Conservation (phyloP, 1,284 basidiomycete genomes). For the Ceratobasidium sp. region DNA sequence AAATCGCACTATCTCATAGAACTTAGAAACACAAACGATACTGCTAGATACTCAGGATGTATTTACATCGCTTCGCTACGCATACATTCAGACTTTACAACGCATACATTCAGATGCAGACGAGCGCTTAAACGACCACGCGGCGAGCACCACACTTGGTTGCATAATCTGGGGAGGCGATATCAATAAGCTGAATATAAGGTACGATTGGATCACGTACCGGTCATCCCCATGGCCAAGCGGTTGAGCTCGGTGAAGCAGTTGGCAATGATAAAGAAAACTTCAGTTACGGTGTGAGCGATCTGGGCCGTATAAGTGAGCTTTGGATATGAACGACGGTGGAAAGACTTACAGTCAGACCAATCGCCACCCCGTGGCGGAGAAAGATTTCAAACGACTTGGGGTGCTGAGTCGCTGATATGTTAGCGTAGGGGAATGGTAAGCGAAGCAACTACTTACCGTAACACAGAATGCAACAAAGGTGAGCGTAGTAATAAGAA, state of each 20-base stretch:
- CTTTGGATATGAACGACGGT: not conserved
- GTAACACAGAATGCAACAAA: not conserved
- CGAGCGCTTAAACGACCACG: too few relatives aligned
- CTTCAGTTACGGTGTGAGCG: not conserved
- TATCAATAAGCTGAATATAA: too few relatives aligned
- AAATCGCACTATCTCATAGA: not conserved
- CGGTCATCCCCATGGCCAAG: not conserved
- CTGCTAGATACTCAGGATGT: not conserved
- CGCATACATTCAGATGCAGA: too few relatives aligned
- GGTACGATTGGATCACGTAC: too few relatives aligned
- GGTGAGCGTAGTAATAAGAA: not conserved
- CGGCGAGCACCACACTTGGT: too few relatives aligned
- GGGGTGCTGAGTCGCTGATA: conserved; percentile 1
- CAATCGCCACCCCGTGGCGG: not conserved
- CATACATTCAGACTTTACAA: too few relatives aligned
- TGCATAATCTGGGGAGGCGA: too few relatives aligned
- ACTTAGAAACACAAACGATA: conserved; percentile 14
- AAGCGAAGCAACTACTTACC: not conserved
- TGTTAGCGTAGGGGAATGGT: not conserved
- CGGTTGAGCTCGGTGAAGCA: not conserved
- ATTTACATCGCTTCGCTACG: too few relatives aligned
- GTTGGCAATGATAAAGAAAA: conserved; percentile 1
- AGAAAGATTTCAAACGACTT: not conserved
- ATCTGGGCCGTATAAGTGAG: not conserved
- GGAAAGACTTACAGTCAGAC: not conserved